Percentiles rank a stretch among this genome's conserved stretches.
phyloP scores from a whole-genome alignment of 768 basidiomycete genomes.

The Omphalotus guepiniiformis region DNA sequence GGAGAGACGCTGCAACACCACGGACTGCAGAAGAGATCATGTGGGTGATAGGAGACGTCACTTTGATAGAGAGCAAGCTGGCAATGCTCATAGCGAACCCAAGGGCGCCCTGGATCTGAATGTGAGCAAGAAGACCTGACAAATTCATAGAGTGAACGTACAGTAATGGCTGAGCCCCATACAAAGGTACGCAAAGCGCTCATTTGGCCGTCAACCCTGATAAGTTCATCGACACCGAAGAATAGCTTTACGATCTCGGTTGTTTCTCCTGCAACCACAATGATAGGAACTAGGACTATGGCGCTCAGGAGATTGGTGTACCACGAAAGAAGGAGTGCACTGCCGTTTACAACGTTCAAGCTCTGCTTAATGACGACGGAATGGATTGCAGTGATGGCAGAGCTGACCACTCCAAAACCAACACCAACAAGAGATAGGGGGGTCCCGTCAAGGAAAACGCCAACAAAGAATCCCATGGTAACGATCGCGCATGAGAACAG shows the following conservation, averaged over 20 bases:
- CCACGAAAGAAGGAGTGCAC: slow-evolving; percentile 84
- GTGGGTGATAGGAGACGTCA: slow-evolving; percentile 96
- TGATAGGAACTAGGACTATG: slow-evolving; percentile 63
- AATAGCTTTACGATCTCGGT: slow-evolving; percentile 60
- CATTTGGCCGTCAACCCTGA: slow-evolving; percentile 34
- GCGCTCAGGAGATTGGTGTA: slow-evolving; percentile 87
- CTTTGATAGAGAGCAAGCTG: slow-evolving; percentile 90
- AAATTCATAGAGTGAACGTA: slow-evolving; percentile 28
- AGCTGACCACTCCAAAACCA: slow-evolving; percentile 77
- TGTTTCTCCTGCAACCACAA: slow-evolving; percentile 74
- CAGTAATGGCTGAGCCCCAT: slow-evolving; percentile 77
- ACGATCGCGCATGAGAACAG: slow-evolving; percentile 75
- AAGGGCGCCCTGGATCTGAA: slow-evolving; percentile 56
- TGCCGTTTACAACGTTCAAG: slow-evolving; percentile 74
- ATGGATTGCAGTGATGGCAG: slow-evolving; percentile 84
- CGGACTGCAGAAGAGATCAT: slow-evolving; percentile 96
- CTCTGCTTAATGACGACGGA: slow-evolving; percentile 93
- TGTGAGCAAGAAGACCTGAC: background rate
- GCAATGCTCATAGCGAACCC: slow-evolving; percentile 96
- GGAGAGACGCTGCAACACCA: slow-evolving; percentile 85
- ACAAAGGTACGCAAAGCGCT: slow-evolving; percentile 61
- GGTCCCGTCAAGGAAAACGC: slow-evolving; percentile 75
- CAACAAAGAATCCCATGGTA: slow-evolving; percentile 88
- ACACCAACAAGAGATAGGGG: slow-evolving; percentile 60
- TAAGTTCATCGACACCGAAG: slow-evolving; percentile 37